Base-by-base conservation (phyloP, 2,329 filamentous ascomycete genomes). In the Curvularia sp. region DNA sequence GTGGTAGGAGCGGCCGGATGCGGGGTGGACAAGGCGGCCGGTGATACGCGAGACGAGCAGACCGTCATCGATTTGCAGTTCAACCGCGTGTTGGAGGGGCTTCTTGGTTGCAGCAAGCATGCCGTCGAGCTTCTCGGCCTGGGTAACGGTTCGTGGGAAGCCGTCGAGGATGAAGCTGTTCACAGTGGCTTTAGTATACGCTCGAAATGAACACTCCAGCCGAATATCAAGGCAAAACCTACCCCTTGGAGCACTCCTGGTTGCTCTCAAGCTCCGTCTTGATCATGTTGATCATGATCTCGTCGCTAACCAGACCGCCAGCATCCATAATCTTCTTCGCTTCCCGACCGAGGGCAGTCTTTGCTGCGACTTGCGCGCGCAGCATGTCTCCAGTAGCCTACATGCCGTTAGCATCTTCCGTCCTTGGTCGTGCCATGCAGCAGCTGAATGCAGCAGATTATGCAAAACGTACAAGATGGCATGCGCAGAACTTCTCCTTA, bases 241-340 rank as follows among this genome's bases (percentile, higher is more conserved):
- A 97, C 94, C 95, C 95, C 81, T 94, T 94, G 83, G 91, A 91
- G 87, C 95, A 99, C 83, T 99, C 94, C 74, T 86, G 81, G 84
- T 99, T 99, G 81, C 86, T 90, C 74, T 96, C 91, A 50, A 99
- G 86, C 85, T 99, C 94, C 78, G 89, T 91, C 87, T 95, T 94
- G 84, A 99, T 99, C 95, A 99, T 99, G 81, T 94, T 93, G 80
- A 99, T 91, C 87, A 99, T 94, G 77, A 99, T 99, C 78, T 98
- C 94, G 80, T 99, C 95, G 80, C 93, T 96, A 78, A 99, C 95
- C 59, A 99, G 88, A 70, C 94, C 94, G 72, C 95, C 95, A 78
- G 94, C 90, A 77, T 99, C 95, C 95, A 99, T 99, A 80, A 99
- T 99, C 88, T 98, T 98, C 89, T 99, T 99, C 68, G 95, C 95